A percentile compares a stretch with the other conserved stretches of the same genome.
phyloP scores from a whole-genome alignment of 495 filamentous ascomycete species.

The Penicillium ucsense region DNA sequence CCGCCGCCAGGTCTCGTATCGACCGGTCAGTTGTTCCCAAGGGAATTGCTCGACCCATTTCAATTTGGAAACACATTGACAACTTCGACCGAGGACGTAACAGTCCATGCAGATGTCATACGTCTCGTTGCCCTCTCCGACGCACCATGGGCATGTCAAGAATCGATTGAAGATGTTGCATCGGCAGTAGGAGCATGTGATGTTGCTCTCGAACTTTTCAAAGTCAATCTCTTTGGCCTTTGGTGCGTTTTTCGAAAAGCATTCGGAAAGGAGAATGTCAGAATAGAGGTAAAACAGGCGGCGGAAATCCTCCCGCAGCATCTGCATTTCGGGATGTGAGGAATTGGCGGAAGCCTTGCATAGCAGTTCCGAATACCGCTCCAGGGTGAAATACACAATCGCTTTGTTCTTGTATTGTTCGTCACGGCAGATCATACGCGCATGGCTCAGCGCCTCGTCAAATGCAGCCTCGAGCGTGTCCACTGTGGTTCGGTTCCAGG shows the following conservation, averaged over 20 bases:
- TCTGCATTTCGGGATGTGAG: constrained; percentile 45
- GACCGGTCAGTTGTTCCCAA: constrained; percentile 67
- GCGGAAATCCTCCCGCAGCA: constrained; percentile 69
- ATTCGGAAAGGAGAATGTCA: constrained; percentile 71
- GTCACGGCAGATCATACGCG: constrained; percentile 89
- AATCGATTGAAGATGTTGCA: constrained; percentile 98
- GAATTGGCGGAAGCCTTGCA: constrained; percentile 24
- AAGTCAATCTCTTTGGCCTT: constrained; percentile 59
- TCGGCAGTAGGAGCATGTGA: constrained; percentile 92
- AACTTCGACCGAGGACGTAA: constrained; percentile 87
- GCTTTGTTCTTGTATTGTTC: constrained; percentile 98
- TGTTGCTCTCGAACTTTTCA: constrained; percentile 70
- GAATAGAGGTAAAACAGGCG: constrained; percentile 67
- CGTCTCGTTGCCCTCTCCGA: constrained; percentile 54
- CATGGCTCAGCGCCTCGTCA: constrained; percentile 74
- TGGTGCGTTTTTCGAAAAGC: constrained; percentile 51
- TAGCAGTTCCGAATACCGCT: constrained; percentile 64
- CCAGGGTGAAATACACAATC: constrained; percentile 76
- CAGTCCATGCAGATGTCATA: constrained; percentile 98
- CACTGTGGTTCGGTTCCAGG: constrained; percentile 94
- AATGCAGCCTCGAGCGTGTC: constrained; percentile 82
- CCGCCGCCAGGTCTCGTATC: constrained; percentile 72
- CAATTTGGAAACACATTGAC: constrained; percentile 71
- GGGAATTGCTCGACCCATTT: constrained; percentile 89
- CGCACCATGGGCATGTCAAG: constrained; percentile 76